These are phyloP conservation scores for Aureobasidium uvarum DNA, from an alignment of 2,329 filamentous ascomycete species.

Conservation along the genomic window DNA sequence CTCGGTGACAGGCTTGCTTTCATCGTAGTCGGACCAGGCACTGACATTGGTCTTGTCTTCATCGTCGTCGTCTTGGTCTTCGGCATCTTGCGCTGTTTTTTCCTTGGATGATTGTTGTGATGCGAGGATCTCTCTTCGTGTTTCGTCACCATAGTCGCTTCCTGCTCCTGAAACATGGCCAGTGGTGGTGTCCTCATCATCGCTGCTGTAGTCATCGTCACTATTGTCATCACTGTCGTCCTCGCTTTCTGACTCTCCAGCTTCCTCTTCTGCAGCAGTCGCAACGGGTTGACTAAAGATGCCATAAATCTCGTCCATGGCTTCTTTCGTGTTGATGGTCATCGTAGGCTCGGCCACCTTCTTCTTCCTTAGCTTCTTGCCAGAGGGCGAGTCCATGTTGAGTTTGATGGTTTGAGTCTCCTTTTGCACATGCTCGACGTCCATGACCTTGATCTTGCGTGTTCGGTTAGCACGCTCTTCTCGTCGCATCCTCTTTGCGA, in stretches of 20 bases:
- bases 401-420: slow-evolving; percentile 98
- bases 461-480: slow-evolving; percentile 53
- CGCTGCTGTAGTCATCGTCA: slow-evolving; percentile 78
- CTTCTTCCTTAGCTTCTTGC: slow-evolving; percentile 77
- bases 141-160: slow-evolving; percentile 66
- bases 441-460: slow-evolving; percentile 69
- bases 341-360: slow-evolving; percentile 82
- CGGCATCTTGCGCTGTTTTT: slow-evolving; percentile 36
- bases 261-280: slow-evolving; percentile 45
- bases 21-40: slow-evolving; percentile 87
- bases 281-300: slow-evolving; percentile 88
- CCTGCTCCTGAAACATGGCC: slow-evolving; percentile 64
- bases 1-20: slow-evolving; percentile 53
- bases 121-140: slow-evolving; percentile 51
- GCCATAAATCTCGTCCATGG: slow-evolving; percentile 95
- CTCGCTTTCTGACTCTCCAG: slow-evolving; percentile 60
- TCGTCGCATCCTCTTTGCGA: slow-evolving; percentile 48
- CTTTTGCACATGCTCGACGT: slow-evolving; percentile 66
- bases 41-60: slow-evolving; percentile 54
- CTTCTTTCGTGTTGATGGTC: slow-evolving; percentile 93
- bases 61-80: slow-evolving; percentile 39
- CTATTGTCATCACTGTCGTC: slow-evolving; percentile 63
- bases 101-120: slow-evolving; percentile 33
- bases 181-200: slow-evolving; percentile 74
- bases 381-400: slow-evolving; percentile 84